Evolutionary conservation across 495 filamentous ascomycete genomes (phyloP), one percentile per base, ranked within the genome.

Genomic region (Tuber aestivum): DNA sequence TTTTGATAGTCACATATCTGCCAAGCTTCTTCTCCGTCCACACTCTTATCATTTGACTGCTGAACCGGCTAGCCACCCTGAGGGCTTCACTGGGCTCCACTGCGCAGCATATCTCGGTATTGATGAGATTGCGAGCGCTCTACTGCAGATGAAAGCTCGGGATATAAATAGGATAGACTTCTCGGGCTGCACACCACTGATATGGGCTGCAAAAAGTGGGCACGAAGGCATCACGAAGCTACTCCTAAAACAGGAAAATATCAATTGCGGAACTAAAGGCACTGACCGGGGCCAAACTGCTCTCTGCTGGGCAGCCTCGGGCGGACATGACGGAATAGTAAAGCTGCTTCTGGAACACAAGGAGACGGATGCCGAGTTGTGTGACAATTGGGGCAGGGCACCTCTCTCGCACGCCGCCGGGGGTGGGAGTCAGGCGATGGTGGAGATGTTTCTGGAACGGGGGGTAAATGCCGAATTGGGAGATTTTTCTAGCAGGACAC

Each of bases 321-420:
- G 75, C 21, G 86, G 85, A 14, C 80, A 87, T 75, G 77, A 83
- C 50, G 83, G 70, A 20, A 75, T 87, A 73, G 86, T 78, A 9
- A 14, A 42, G 48, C 2, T 74, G 7, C 73, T 74, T 42, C 32
- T 76, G 35, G 71, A 68, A 7, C 75, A n/a, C 16, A n/a, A 48
- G n/a, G 75, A 74, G 27, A 44, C 74, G 14, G 18, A 74, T 38
- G 44, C 40, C 27, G 75, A 82, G 21, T 42, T 70, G 2, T 69
- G 44, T 45, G 69, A 77, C 65, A 73, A 32, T 9, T 50, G 74
- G n/a, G 76, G 78, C 80, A 40, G 41, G 41, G 79, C 83, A 37
- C 79, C 82, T 42, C 74, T 83, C 2, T 78, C 38, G 16, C 72
- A 69, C 48, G 83, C 83, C 23, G 83, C 83, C 41, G 70, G 77